These are phyloP conservation scores for Litsea cubeba DNA, from an alignment of 164 flowering plant species.

Conservation along the genomic window DNA sequence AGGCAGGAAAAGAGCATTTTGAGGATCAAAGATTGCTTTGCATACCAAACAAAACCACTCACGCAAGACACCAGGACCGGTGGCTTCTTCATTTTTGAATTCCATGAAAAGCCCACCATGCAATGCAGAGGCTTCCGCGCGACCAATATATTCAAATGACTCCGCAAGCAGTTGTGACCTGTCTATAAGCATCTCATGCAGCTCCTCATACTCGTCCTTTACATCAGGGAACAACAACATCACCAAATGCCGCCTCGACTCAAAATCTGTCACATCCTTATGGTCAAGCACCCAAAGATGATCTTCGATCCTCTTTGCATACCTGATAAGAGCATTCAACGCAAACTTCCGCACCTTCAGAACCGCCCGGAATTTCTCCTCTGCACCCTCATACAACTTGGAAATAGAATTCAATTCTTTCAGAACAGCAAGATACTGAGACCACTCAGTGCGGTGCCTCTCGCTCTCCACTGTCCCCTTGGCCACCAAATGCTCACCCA, in stretches of 20 bases:
- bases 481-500: slow-evolving; percentile 31
- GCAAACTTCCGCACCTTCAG: slow-evolving; percentile 44
- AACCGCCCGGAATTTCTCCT: slow-evolving; percentile 35
- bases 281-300: slow-evolving; percentile 69
- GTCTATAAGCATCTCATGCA: slow-evolving; percentile 91
- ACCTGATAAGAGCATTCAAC: slow-evolving; percentile 42
- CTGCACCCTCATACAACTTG: slow-evolving; percentile 45
- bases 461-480: slow-evolving; percentile 28
- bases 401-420: slow-evolving; percentile 56
- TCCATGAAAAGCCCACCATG: slow-evolving; percentile 77
- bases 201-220: slow-evolving; percentile 75
- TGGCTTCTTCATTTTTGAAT: slow-evolving; percentile 96
- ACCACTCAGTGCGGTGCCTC: slow-evolving; percentile 23
- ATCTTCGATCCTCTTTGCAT: slow-evolving; percentile 54
- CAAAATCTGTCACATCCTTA: slow-evolving; percentile 70
- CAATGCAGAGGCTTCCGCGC: slow-evolving; percentile 43
- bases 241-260: slow-evolving; percentile 64
- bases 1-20: slow-evolving; percentile 73
- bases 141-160: slow-evolving; percentile 71
- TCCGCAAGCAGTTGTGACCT: slow-evolving; percentile 69
- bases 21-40: slow-evolving; percentile 73
- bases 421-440: slow-evolving; percentile 53
- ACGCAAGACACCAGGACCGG: slow-evolving; percentile 90
- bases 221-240: slow-evolving; percentile 78
- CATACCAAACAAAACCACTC: slow-evolving; percentile 94